Conservation (phyloP, 495 filamentous ascomycete species). For the Penicillium pulvis region DNA sequence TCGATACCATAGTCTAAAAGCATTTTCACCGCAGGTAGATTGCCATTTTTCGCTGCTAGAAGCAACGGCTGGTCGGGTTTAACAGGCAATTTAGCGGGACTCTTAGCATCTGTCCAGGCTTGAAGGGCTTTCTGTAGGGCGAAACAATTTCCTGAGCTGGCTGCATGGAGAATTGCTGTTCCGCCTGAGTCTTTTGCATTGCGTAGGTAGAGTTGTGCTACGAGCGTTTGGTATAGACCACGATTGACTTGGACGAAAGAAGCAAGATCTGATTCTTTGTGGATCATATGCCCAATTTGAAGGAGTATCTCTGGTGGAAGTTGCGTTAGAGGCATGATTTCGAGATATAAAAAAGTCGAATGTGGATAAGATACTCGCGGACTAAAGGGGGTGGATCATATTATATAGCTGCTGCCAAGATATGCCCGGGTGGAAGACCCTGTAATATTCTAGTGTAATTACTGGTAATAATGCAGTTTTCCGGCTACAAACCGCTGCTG, state of each 20-base stretch:
- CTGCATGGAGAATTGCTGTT: constrained; percentile 5
- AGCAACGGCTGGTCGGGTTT: background rate
- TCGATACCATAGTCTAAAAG: background rate
- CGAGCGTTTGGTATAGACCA: constrained; percentile 6
- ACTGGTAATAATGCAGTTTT: too few species aligned
- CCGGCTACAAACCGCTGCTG: too few species aligned
- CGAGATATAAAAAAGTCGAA: background rate
- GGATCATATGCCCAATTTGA: constrained; percentile 4
- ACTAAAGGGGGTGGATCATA: too few species aligned
- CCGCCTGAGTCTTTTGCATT: constrained; percentile 3
- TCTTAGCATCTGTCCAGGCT: background rate
- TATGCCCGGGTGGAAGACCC: too few species aligned
- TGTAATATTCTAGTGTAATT: too few species aligned
- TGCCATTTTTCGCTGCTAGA: background rate
- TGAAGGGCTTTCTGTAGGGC: background rate
- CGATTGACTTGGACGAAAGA: constrained; percentile 9
- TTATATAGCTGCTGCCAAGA: too few species aligned
- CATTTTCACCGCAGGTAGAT: background rate
- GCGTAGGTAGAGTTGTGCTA: constrained; percentile 7
- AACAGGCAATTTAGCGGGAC: constrained; percentile 3
- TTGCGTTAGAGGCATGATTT: background rate
- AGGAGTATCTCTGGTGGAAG: constrained; percentile 4
- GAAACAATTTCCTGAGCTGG: background rate
- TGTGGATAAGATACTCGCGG: background rate
- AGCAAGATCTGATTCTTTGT: constrained; percentile 7